A percentile compares a stretch with the other conserved stretches of the same genome.
phyloP scores from a whole-genome alignment of 805 yeast genomes.

The Allodekkera sacchari region DNA sequence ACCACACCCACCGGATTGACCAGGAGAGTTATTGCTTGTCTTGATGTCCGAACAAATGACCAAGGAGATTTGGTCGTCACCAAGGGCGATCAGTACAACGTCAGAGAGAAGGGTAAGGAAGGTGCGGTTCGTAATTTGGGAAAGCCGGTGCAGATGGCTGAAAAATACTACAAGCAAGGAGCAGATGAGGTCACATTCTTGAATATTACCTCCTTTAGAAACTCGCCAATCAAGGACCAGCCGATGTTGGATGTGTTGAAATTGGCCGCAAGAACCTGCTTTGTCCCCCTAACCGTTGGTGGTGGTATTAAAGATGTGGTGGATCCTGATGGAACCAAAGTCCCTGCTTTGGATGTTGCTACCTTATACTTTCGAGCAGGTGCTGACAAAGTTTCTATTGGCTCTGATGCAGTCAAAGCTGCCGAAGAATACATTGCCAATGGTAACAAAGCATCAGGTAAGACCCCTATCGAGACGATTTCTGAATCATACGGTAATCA shows the following conservation, averaged over 20 bases:
- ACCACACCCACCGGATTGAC: constrained; percentile 53
- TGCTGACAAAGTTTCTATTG: constrained; percentile 96
- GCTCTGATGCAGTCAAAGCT: constrained; percentile 92
- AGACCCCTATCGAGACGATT: constrained; percentile 86
- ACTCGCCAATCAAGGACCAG: constrained; percentile 84
- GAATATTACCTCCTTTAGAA: constrained; percentile 92
- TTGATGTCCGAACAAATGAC: constrained; percentile 95
- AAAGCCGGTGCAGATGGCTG: constrained; percentile 92
- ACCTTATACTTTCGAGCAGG: constrained; percentile 89
- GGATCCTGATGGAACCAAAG: constrained; percentile 73
- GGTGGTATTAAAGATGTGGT: constrained; percentile 92
- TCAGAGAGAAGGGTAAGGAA: constrained; percentile 58
- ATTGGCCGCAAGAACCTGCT: constrained; percentile 78
- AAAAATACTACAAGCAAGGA: constrained; percentile 84
- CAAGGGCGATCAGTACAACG: constrained; percentile 98
- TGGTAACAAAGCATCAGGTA: constrained; percentile 56
- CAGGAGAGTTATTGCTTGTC: constrained; percentile 88
- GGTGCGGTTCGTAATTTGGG: constrained; percentile 83
- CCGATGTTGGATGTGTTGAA: constrained; percentile 92
- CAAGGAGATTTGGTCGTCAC: constrained; percentile 94
- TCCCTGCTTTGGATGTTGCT: constrained; percentile 88
- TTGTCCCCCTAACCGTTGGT: constrained; percentile 96
- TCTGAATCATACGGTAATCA: constrained; percentile 90
- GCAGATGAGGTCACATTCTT: constrained; percentile 96
- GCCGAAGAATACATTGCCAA: constrained; percentile 72